phyloP scores from a whole-genome alignment of 1,139 yeast species.

The Arxiozyma bovina region DNA sequence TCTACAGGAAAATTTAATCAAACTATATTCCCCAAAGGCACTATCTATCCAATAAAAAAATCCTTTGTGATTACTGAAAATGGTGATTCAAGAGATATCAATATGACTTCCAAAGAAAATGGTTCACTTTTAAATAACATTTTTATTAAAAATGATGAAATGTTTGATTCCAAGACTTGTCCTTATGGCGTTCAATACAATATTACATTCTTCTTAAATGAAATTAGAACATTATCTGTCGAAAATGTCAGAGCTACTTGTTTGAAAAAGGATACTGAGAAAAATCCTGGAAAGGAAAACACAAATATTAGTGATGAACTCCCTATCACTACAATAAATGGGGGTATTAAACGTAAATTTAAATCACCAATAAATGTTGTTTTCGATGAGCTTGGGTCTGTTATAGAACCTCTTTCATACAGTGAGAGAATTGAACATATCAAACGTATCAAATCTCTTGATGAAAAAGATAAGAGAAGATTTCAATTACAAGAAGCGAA shows the following conservation, averaged over 20 bases:
- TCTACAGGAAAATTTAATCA: slow-evolving; percentile 14
- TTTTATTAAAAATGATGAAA: slow-evolving; percentile 26
- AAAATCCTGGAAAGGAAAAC: neutral
- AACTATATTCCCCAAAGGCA: slow-evolving; percentile 38
- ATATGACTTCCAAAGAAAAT: slow-evolving; percentile 47
- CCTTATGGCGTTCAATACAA: slow-evolving; percentile 37
- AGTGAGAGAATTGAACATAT: slow-evolving; percentile 3
- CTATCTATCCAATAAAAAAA: slow-evolving; percentile 25
- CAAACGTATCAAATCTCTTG: slow-evolving; percentile 14
- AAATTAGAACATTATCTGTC: slow-evolving; percentile 44
- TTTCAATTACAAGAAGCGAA: slow-evolving; percentile 40
- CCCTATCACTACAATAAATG: slow-evolving; percentile 19
- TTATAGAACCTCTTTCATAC: slow-evolving; percentile 2
- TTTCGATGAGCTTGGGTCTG: slow-evolving; percentile 1
- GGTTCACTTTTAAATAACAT: slow-evolving; percentile 40
- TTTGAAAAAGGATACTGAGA: slow-evolving; percentile 10
- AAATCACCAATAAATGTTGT: slow-evolving; percentile 3
- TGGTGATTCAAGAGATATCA: slow-evolving; percentile 26
- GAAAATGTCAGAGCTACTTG: slow-evolving; percentile 39
- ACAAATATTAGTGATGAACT: neutral
- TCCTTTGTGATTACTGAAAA: slow-evolving; percentile 9
- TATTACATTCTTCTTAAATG: slow-evolving; percentile 41
- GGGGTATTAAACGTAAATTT: slow-evolving; percentile 13
- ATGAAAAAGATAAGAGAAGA: slow-evolving; percentile 40
- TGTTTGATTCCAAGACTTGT: slow-evolving; percentile 38